phyloP scores from a whole-genome alignment of 148 eudicot genomes.

The Silene conica region DNA sequence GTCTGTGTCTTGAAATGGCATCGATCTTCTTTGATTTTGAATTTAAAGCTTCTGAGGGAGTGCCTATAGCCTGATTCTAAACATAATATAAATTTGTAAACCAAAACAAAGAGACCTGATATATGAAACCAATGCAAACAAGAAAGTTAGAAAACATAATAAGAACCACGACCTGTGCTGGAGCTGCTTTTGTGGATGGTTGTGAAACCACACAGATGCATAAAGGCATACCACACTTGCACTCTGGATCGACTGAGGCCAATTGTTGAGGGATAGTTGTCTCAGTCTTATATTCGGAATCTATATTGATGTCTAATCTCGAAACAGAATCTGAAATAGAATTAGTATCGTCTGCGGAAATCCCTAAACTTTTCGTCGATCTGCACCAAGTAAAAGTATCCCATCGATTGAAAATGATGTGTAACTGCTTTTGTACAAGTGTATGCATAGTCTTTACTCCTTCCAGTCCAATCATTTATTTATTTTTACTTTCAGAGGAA shows the following conservation, averaged over 20 bases:
- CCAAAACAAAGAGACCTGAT: neutral
- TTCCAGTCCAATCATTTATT: neutral
- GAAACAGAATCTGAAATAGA: conserved; percentile 50
- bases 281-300: conserved; percentile 35
- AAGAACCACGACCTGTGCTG: conserved; percentile 40
- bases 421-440: neutral
- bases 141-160: conserved; percentile 8
- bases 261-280: conserved; percentile 30
- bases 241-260: conserved; percentile 39
- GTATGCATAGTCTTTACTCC: neutral
- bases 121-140: neutral
- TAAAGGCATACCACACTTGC: conserved; percentile 99
- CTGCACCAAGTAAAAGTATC: conserved; percentile 27
- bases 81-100: conserved; percentile 14
- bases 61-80: conserved; percentile 32
- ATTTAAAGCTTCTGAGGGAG: conserved; percentile 30
- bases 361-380: conserved; percentile 25
- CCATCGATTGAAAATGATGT: neutral
- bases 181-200: conserved; percentile 38
- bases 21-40: conserved; percentile 59
- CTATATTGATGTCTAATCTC: conserved; percentile 51
- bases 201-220: conserved; percentile 81
- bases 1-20: conserved; percentile 42
- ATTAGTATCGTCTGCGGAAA: conserved; percentile 41
- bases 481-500: neutral